These are phyloP conservation scores for Nectriaceae sp. DNA, from an alignment of 2,329 filamentous ascomycete genomes.

Conservation along the genomic window DNA sequence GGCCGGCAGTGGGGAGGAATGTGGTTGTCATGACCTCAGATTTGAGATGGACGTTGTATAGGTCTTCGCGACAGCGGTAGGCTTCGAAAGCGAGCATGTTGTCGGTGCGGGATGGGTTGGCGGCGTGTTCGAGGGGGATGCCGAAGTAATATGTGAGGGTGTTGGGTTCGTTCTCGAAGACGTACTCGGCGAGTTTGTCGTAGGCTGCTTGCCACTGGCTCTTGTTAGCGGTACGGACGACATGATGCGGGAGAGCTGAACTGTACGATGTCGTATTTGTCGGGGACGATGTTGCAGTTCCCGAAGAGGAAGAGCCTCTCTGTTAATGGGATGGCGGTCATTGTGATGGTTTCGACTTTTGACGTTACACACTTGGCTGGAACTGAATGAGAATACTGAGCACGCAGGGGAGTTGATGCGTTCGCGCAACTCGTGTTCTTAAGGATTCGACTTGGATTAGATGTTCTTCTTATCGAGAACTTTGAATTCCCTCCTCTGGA, in stretches of 20 bases:
- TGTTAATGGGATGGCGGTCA: conserved; percentile 11
- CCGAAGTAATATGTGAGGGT: conserved; percentile 46
- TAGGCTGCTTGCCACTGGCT: conserved; percentile 43
- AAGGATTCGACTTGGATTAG: too few species aligned
- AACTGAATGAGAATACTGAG: too few species aligned
- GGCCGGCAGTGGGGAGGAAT: conserved; percentile 20
- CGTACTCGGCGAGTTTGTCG: conserved; percentile 39
- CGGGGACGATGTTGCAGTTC: conserved; percentile 40
- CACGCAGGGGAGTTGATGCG: too few species aligned
- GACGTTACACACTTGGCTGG: too few species aligned
- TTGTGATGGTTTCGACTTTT: neutral
- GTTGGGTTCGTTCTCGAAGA: conserved; percentile 34
- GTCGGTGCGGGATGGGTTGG: conserved; percentile 21
- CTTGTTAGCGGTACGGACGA: neutral
- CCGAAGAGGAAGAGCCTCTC: conserved; percentile 23
- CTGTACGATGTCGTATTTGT: conserved; percentile 34
- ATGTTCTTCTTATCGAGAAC: too few species aligned
- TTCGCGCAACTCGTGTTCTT: too few species aligned
- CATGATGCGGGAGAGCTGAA: neutral
- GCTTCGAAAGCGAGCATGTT: conserved; percentile 26
- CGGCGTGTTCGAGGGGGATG: conserved; percentile 33
- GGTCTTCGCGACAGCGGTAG: conserved; percentile 17
- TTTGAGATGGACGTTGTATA: conserved; percentile 26
- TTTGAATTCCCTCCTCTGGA: too few species aligned
- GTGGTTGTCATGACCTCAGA: conserved; percentile 19